Evolutionary conservation across 768 basidiomycete genomes (phyloP).

Genomic region (Lactarius trivialis): DNA sequence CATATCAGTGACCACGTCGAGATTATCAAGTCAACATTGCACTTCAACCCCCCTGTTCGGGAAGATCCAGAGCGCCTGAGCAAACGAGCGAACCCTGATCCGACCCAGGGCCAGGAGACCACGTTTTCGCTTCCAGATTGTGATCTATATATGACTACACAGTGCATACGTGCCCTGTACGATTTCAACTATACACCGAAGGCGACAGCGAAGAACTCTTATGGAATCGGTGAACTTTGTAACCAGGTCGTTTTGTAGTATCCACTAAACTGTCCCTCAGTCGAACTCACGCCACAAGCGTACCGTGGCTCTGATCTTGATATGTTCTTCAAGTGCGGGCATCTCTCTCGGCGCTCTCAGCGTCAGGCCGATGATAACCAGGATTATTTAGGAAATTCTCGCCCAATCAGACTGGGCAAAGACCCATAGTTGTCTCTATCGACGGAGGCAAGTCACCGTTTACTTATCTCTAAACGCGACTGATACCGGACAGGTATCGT

Average conservation of each 20-base stretch:
- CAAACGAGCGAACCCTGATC: constrained; percentile 9
- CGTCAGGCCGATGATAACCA: not conserved
- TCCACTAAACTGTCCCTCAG: too few relatives aligned
- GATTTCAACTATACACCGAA: too few relatives aligned
- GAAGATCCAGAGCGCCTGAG: not conserved
- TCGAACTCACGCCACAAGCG: too few relatives aligned
- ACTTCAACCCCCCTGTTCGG: constrained; percentile 30
- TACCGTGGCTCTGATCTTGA: too few relatives aligned
- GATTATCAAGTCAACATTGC: constrained; percentile 39
- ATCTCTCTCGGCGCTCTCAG: too few relatives aligned
- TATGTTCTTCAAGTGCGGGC: too few relatives aligned
- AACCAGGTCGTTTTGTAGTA: too few relatives aligned
- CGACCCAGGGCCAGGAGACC: constrained; percentile 21
- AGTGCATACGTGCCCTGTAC: constrained; percentile 55
- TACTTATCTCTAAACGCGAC: constrained; percentile 20
- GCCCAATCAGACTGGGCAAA: constrained; percentile 33
- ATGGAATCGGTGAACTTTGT: too few relatives aligned
- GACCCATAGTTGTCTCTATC: constrained; percentile 32
- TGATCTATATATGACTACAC: constrained; percentile 43
- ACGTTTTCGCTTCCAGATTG: constrained; percentile 29
- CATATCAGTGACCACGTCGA: constrained; percentile 40
- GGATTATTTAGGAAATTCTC: constrained; percentile 33
- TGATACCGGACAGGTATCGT: not conserved
- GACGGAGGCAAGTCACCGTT: constrained; percentile 31
- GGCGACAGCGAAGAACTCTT: too few relatives aligned